A percentile compares a stretch with the other conserved stretches of the same genome.
Conservation (phyloP, 2,329 filamentous ascomycete species). For the Aspergillus amoenus region DNA sequence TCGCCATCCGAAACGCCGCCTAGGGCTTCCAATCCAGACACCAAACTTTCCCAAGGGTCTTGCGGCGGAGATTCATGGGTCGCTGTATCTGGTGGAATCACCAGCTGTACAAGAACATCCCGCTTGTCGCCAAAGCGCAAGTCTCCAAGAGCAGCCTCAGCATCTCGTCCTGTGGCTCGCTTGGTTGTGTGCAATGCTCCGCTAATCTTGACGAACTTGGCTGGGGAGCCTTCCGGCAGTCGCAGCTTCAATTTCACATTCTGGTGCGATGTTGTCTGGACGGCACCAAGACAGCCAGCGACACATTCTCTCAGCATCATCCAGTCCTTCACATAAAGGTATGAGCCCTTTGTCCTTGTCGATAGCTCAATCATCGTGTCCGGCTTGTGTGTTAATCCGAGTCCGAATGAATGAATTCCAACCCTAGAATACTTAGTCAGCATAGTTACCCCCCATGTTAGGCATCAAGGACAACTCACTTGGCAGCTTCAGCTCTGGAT, state of each 20-base stretch:
- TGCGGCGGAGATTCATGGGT: conserved; percentile 82
- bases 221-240: conserved; percentile 91
- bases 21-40: conserved; percentile 90
- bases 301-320: conserved; percentile 99
- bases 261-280: conserved; percentile 95
- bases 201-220: conserved; percentile 98
- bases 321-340: conserved; percentile 99
- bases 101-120: conserved; percentile 90
- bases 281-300: conserved; percentile 84
- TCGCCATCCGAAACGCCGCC: conserved; percentile 85
- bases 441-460: conserved; percentile 1
- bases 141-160: conserved; percentile 88
- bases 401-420: conserved; percentile 91
- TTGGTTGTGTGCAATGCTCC: conserved; percentile 95
- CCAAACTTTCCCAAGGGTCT: conserved; percentile 95
- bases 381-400: conserved; percentile 95
- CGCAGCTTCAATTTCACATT: conserved; percentile 95
- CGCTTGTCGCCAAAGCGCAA: conserved; percentile 92
- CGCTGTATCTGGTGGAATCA: conserved; percentile 82
- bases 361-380: conserved; percentile 99
- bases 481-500: conserved; percentile 92
- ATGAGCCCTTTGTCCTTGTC: conserved; percentile 91
- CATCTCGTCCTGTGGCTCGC: conserved; percentile 88
- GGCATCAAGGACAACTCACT: conserved; percentile 57
- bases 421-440: conserved; percentile 57